Evolutionary conservation across 1,139 yeast genomes (phyloP), one percentile per base, ranked within the genome.

Genomic region (Kodamaea alishanica): DNA sequence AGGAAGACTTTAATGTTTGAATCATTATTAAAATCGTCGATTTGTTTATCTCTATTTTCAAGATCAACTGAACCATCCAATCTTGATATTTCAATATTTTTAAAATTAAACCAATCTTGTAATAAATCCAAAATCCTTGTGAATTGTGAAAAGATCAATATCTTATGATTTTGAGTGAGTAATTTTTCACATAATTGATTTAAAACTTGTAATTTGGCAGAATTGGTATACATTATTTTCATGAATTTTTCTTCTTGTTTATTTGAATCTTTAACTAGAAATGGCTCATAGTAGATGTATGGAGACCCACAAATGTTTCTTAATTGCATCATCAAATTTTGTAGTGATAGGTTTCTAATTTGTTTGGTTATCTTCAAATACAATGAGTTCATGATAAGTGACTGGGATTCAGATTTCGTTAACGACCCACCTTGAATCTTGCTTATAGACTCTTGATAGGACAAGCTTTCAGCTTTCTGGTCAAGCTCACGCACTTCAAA

Each of bases 231-330:
- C 24, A 70, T 44, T 4, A 58, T 36, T 4, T 55, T 44, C 48
- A 68, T 61, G 71, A 66, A 65, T 24, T 45, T 35, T 1, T 32
- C 30, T 26, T 60, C 60, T 7, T 37, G 28, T 6, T 29, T 5
- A 11, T 28, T 53, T 3, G n/a, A 26, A 6, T 9, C 20, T 6
- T 12, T 15, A 10, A 72, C 63, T 73, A 54, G 56, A 34, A 86
- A 87, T 0, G 97, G 97, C 48, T 82, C 85, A 61, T 81, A 87
- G 54, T 84, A 87, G 34, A 85, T 61, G 54, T 84, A 84, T 0
- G 97, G 96, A 0, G 96, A 83, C 51, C 88, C 84, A 51, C 96
- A 89, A 6, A 86, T 77, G 45, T 82, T 79, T 37, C 98, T 70
- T 38, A 89, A 67, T 57, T 89, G 97, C 85, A 90, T 86, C 61